Evolutionary conservation across 2,329 filamentous ascomycete species (phyloP).

Genomic region (Botryosphaeria dothidea): DNA sequence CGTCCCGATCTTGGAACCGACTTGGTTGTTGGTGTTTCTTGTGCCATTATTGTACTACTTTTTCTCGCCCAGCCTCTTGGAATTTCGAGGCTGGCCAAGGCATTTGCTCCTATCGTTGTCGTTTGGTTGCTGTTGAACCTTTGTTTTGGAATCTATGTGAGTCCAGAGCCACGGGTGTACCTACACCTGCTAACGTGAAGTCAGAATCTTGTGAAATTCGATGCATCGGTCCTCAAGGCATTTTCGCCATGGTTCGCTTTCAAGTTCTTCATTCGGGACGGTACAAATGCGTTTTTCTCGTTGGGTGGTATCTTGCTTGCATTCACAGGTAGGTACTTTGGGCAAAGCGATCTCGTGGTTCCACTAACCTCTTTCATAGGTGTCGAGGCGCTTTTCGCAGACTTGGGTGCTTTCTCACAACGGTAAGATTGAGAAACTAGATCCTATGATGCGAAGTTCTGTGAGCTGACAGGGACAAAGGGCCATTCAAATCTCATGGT

Average conservation of each 20-base stretch:
- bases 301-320: conserved; percentile 72
- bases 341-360: background rate
- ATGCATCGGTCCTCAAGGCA: conserved; percentile 52
- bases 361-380: conserved; percentile 16
- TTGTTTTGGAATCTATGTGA: conserved; percentile 61
- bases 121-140: conserved; percentile 68
- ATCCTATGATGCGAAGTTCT: background rate
- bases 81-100: conserved; percentile 58
- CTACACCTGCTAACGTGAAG: background rate
- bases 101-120: conserved; percentile 67
- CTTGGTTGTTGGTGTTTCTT: conserved; percentile 64
- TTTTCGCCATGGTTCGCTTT: conserved; percentile 61
- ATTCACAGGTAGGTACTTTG: conserved; percentile 59
- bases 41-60: conserved; percentile 64
- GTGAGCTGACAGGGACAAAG: conserved; percentile 29
- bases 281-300: conserved; percentile 62
- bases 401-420: conserved; percentile 72
- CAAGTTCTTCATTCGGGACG: conserved; percentile 60
- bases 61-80: conserved; percentile 68
- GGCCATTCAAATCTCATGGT: conserved; percentile 74
- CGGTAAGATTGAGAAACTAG: background rate
- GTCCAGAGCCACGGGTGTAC: conserved; percentile 1
- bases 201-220: conserved; percentile 46
- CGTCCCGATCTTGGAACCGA: conserved; percentile 54
- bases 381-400: conserved; percentile 77